Evolutionary conservation across 495 filamentous ascomycete genomes (phyloP), one percentile per base, ranked within the genome.

Genomic region (Lasiosphaeris hirsuta): DNA sequence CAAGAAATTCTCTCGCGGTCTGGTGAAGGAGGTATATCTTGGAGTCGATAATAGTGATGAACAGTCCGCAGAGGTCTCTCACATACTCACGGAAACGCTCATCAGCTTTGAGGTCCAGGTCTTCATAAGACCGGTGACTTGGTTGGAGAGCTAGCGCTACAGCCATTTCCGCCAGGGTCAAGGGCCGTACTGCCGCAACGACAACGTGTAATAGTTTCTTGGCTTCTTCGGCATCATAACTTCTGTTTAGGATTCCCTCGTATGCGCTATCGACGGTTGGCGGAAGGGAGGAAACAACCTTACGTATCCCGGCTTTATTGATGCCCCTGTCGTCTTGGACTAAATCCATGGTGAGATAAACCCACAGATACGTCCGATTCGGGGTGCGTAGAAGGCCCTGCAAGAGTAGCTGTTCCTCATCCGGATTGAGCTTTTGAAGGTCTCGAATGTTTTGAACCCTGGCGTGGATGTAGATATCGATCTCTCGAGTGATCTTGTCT

Each of bases 21-120:
- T 79, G 76, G 50, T 78, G 76, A 37, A 78, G 61, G 2, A 79
- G 53, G 54, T 74, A 78, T 6, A 79, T 46, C 53, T 60, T 69
- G 0, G 56, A 59, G 18, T 73, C 57, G 11, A 66, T 48, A 23
- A 77, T 69, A 5, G 58, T 62, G 11, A 79, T 50, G 47, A 78
- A 72, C 10, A 78, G 69, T 0, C 76, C 75, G 55, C 76, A 78
- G 7, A 69, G 38, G n/a, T 71, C 63, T 63, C 68, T 47, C 0
- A 78, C 40, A 15, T 52, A 57, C 0, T 45, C 9, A 11, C 54
- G 57, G 39, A 77, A 72, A 34, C 54, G 43, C 10, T 58, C 39
- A 42, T 67, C 54, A 58, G 35, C 9, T 19, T 36, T 15, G 53
- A 36, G 41, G 18, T 62, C 36, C 13, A 69, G 47, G 10, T 69